Evolutionary conservation across 2,329 filamentous ascomycete species (phyloP), one percentile per base, ranked within the genome.

Genomic region (Trichoderma breve): DNA sequence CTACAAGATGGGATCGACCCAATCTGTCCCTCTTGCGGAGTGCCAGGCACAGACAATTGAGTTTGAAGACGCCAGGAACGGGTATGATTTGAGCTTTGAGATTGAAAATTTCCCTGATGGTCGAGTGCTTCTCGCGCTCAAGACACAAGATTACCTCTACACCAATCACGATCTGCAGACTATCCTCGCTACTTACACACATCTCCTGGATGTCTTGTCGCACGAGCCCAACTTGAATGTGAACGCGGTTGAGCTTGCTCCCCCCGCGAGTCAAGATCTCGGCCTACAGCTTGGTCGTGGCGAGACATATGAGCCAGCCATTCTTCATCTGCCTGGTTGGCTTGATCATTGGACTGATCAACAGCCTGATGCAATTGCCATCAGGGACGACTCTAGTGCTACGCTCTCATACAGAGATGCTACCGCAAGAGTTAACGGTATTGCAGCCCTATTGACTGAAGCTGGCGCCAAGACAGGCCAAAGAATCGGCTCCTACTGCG

Each of bases 1-100:
- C 75, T 87, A 87, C 74, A 79, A 83, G 6, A 80, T 80, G 34
- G 78, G 77, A 0, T 71, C 74, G 1, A 74, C 77, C 5, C 73
- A 80, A 58, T 73, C 77, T 74, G 39, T 80, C 3, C 53, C 73
- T 7, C 74, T 76, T 58, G 74, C 77, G 15, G 71, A 78, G 39
- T 75, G 74, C 71, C 64, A 68, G 24, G 69, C 74, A 66, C 62
- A 68, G 6, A 65, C 74, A n/a, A 67, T 73, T 39, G 70, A 76
- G 26, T 73, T 76, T 28, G 73, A 79, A 30, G 75, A 74, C 58
- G 74, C 74, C 7, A 73, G 76, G 14, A 70, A 73, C 28, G 71
- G 70, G n/a, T 74, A 74, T 28, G 75, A 76, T 55, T 69, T 77
- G 18, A 73, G 68, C 53, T 62, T 75, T 30, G 65, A 68, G 9